Conservation (phyloP, 352 stramenopile species). For the Aphanomyces euteiches region DNA sequence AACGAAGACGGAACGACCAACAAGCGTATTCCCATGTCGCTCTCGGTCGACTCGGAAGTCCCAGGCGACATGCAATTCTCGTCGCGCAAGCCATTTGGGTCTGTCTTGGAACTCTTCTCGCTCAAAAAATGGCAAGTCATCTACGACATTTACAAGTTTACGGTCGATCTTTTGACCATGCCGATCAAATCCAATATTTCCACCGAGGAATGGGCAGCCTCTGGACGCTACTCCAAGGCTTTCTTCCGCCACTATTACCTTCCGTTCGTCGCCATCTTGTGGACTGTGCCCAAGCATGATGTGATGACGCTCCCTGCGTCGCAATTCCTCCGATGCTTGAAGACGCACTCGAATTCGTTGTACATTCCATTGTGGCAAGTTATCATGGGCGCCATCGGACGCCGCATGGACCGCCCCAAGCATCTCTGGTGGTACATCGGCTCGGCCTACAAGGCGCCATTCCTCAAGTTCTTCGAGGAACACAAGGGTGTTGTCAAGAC, state of each 20-base stretch:
- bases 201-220: conserved; percentile 68
- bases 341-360: conserved; percentile 82
- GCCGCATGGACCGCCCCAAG: conserved; percentile 71
- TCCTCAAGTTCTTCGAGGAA: conserved; percentile 83
- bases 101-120: conserved; percentile 65
- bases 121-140: conserved; percentile 78
- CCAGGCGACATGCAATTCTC: conserved; percentile 82
- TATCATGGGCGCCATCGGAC: conserved; percentile 62
- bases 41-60: conserved; percentile 80
- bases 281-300: conserved; percentile 80
- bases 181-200: conserved; percentile 68
- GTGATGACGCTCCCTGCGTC: conserved; percentile 76
- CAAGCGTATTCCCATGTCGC: conserved; percentile 84
- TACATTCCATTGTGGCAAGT: conserved; percentile 87
- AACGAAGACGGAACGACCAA: conserved; percentile 80
- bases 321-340: conserved; percentile 84
- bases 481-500: conserved; percentile 76
- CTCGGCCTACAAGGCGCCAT: conserved; percentile 77
- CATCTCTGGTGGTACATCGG: conserved; percentile 84
- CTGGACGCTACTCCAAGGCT: conserved; percentile 69
- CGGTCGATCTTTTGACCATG: conserved; percentile 82
- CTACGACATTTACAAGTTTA: conserved; percentile 84
- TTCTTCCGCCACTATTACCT: conserved; percentile 88
- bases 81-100: conserved; percentile 69
- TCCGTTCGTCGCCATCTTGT: conserved; percentile 81